A percentile compares a stretch with the other conserved stretches of the same genome.
Evolutionary conservation across 2,329 filamentous ascomycete genomes (phyloP).

Genomic region (Macrophomina tecta): DNA sequence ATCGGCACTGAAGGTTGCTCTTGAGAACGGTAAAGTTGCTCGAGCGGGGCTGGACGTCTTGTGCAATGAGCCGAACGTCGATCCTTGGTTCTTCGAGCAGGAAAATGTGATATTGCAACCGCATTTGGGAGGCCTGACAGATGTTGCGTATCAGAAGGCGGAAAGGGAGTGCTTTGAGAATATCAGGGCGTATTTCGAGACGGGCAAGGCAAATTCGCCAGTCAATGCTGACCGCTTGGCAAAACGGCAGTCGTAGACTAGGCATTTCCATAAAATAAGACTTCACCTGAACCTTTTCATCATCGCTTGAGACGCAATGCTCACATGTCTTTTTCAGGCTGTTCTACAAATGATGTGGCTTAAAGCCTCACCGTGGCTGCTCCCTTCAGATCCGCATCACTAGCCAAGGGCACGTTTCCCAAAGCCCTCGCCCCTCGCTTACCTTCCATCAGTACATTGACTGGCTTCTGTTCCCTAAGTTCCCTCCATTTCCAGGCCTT

Average conservation of each 20-base stretch:
- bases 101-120: constrained; percentile 54
- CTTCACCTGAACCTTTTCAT: background rate
- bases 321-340: background rate
- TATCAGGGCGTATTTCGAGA: constrained; percentile 48
- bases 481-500: constrained; percentile 31
- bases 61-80: constrained; percentile 51
- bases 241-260: background rate
- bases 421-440: constrained; percentile 20
- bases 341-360: background rate
- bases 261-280: background rate
- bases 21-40: constrained; percentile 73
- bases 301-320: background rate
- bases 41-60: constrained; percentile 83
- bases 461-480: background rate
- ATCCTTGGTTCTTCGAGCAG: constrained; percentile 45
- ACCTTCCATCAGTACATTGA: constrained; percentile 29
- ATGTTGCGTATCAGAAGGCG: constrained; percentile 49
- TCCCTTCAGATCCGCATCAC: constrained; percentile 1
- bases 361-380: background rate
- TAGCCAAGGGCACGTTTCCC: constrained; percentile 21
- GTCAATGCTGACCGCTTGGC: constrained; percentile 37
- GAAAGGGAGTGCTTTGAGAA: constrained; percentile 57
- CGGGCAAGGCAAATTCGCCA: constrained; percentile 48
- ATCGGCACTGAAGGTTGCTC: constrained; percentile 70
- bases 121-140: constrained; percentile 53